A percentile compares a stretch with the other conserved stretches of the same genome.
phyloP scores from a whole-genome alignment of 768 basidiomycete species.

The Flagelloscypha sp. region DNA sequence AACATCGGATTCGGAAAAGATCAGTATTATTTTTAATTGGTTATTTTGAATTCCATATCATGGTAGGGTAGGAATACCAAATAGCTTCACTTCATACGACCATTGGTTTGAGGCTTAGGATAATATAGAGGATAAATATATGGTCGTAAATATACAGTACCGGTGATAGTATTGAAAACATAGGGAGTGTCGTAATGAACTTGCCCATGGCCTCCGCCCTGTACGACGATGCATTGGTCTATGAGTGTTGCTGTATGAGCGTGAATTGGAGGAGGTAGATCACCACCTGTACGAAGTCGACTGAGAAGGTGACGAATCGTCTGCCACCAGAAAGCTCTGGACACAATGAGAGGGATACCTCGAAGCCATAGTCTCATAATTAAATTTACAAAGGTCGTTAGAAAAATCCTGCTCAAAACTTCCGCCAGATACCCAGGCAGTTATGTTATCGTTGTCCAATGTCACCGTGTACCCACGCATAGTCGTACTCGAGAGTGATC shows the following conservation, averaged over 20 bases:
- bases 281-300: no score
- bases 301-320: no score
- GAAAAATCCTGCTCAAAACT: conserved; percentile 73
- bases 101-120: no score
- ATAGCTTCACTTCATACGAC: no score
- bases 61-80: no score
- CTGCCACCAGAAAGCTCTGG: no score
- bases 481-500: conserved; percentile 51
- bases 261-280: conserved; percentile 71
- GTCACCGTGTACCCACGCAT: conserved; percentile 83
- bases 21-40: no score
- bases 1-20: no score
- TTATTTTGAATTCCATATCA: no score
- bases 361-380: conserved; percentile 53
- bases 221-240: conserved; percentile 71
- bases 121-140: no score
- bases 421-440: conserved; percentile 85
- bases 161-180: conserved; percentile 68
- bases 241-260: conserved; percentile 85
- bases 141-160: no score
- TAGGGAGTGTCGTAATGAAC: conserved; percentile 78
- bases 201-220: conserved; percentile 81
- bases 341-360: no score
- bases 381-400: conserved; percentile 76
- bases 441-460: conserved; percentile 69